These are phyloP conservation scores for Elsinoe necatrix DNA, from an alignment of 2,329 filamentous ascomycete genomes.

Conservation along the genomic window DNA sequence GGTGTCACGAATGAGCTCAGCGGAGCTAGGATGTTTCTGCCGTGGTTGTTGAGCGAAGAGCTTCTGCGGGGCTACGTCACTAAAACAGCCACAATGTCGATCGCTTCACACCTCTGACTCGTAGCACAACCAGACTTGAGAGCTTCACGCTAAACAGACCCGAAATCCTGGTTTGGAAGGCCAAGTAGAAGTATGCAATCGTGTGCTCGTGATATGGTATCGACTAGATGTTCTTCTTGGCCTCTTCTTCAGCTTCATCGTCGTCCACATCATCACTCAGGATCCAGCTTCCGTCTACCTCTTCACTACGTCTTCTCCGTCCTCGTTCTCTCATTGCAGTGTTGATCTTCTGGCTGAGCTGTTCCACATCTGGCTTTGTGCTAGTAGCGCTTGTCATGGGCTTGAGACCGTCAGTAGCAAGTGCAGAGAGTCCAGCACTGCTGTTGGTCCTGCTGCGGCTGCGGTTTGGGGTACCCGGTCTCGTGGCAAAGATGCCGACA, in stretches of 20 bases:
- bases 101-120: not conserved
- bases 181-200: not conserved
- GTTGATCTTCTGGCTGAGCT: constrained; percentile 75
- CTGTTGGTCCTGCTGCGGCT: constrained; percentile 58
- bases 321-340: constrained; percentile 77
- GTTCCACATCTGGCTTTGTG: constrained; percentile 63
- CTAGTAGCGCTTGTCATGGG: constrained; percentile 57
- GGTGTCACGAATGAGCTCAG: not conserved
- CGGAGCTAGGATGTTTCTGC: not conserved
- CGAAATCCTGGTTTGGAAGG: not conserved
- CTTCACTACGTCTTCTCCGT: constrained; percentile 47
- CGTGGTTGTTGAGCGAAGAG: not conserved
- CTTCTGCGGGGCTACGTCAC: constrained; percentile 7
- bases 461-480: constrained; percentile 71
- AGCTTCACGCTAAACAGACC: not conserved
- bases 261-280: constrained; percentile 18
- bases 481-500: constrained; percentile 82
- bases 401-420: constrained; percentile 53
- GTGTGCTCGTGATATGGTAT: not conserved
- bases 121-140: not conserved
- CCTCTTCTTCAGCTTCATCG: constrained; percentile 20
- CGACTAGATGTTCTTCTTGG: constrained; percentile 19
- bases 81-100: not conserved
- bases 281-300: constrained; percentile 22
- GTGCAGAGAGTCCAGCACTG: constrained; percentile 4